Percentiles rank a stretch among this genome's conserved stretches.
Evolutionary conservation across 2,329 filamentous ascomycete species (phyloP).

Genomic region (Cladosporium sp.): DNA sequence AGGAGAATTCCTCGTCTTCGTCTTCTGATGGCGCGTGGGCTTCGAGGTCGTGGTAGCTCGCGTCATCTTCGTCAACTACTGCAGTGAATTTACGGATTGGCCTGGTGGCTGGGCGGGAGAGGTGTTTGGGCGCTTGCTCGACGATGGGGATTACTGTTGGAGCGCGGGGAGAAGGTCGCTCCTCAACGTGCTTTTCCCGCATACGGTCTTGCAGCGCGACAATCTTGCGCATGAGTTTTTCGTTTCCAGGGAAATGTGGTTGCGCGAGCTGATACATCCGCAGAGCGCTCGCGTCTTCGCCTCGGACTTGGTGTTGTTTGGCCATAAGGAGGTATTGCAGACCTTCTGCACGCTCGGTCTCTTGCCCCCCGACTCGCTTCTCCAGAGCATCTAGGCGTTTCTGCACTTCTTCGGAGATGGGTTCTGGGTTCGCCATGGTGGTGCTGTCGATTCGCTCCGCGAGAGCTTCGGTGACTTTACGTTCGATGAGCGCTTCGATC

Average conservation of each 20-base stretch:
- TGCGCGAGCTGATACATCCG: slow-evolving; percentile 82
- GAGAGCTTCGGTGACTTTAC: slow-evolving; percentile 84
- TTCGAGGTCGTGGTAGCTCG: slow-evolving; percentile 52
- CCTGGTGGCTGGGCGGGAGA: slow-evolving; percentile 5
- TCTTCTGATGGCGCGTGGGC: slow-evolving; percentile 22
- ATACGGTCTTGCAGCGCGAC: slow-evolving; percentile 50
- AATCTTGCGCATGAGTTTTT: slow-evolving; percentile 63
- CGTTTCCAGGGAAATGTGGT: slow-evolving; percentile 80
- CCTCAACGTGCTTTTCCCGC: slow-evolving; percentile 35
- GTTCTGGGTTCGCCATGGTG: slow-evolving; percentile 17
- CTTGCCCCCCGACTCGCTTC: slow-evolving; percentile 67
- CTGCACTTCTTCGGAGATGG: slow-evolving; percentile 72
- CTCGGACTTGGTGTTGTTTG: slow-evolving; percentile 80
- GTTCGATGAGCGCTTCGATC: slow-evolving; percentile 89
- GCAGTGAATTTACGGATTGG: slow-evolving; percentile 10
- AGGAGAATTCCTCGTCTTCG: slow-evolving; percentile 36
- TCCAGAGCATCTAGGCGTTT: slow-evolving; percentile 79
- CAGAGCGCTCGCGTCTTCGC: slow-evolving; percentile 72
- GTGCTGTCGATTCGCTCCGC: slow-evolving; percentile 60
- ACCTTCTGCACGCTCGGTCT: slow-evolving; percentile 77
- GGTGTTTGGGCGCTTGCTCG: not conserved
- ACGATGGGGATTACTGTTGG: not conserved
- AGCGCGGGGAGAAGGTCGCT: slow-evolving; percentile 1
- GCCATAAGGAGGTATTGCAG: slow-evolving; percentile 84
- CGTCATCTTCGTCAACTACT: slow-evolving; percentile 44